Conservation (phyloP, 257 asterid genomes). For the Nicotiana sylvestris region DNA sequence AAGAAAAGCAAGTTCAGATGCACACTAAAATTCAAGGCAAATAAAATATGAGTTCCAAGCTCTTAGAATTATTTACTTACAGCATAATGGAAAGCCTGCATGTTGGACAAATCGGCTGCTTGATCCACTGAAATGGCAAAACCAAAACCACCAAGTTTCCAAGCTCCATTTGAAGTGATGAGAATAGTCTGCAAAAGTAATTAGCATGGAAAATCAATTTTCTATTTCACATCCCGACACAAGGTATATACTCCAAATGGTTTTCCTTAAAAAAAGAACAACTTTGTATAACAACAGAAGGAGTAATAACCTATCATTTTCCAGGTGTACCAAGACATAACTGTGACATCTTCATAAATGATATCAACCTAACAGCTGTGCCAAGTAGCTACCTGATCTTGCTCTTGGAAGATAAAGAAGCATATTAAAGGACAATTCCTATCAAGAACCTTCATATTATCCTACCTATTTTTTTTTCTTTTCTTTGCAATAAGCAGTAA, state of each 20-base stretch:
- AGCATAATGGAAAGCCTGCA: conserved; percentile 87
- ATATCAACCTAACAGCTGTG: background rate
- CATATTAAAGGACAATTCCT: background rate
- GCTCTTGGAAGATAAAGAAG: conserved; percentile 1
- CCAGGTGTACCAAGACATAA: background rate
- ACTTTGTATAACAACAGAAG: background rate
- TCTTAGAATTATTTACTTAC: conserved; percentile 49
- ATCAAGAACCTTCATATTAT: background rate
- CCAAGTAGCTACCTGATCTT: background rate
- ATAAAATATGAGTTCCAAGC: background rate
- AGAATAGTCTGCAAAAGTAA: conserved; percentile 59
- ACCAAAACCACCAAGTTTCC: conserved; percentile 99
- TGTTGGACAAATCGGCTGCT: conserved; percentile 55
- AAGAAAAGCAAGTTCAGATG: conserved; percentile 4
- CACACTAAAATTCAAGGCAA: background rate
- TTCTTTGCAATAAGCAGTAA: background rate
- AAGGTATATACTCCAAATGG: conserved; percentile 4
- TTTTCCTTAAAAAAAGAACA: background rate
- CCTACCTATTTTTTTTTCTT: background rate
- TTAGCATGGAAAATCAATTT: conserved; percentile 1
- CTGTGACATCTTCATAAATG: background rate
- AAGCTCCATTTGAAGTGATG: conserved; percentile 94
- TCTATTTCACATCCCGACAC: conserved; percentile 19
- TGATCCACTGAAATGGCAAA: conserved; percentile 73
- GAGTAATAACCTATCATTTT: background rate